A percentile compares a stretch with the other conserved stretches of the same genome.
Evolutionary conservation across 768 basidiomycete genomes (phyloP).

Genomic region (Hypholoma sublateritium): DNA sequence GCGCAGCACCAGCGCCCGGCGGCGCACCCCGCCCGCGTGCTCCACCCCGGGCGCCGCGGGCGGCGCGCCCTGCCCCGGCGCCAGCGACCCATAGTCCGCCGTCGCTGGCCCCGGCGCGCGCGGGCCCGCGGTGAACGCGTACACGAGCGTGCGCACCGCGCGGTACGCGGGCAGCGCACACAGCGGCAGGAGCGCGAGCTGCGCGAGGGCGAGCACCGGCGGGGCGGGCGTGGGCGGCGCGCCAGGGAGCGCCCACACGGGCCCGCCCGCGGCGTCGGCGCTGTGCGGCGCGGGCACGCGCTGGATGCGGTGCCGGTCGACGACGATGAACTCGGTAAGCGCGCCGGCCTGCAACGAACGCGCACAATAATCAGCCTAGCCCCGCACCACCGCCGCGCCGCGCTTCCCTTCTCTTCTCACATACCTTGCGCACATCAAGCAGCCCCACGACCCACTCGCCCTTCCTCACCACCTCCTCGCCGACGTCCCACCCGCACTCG

Average conservation of each 20-base stretch:
- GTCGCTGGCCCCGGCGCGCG: background rate
- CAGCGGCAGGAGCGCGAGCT: slow-evolving; percentile 79
- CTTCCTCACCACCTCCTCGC: slow-evolving; percentile 59
- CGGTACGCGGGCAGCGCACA: slow-evolving; percentile 82
- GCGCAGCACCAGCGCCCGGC: slow-evolving; percentile 59
- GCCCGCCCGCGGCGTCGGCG: slow-evolving; percentile 23
- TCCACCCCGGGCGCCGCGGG: background rate
- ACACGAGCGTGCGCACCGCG: slow-evolving; percentile 68
- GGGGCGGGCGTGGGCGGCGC: background rate
- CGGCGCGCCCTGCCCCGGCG: no score
- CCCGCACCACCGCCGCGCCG: background rate
- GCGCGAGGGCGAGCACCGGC: slow-evolving; percentile 50
- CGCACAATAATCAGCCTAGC: background rate
- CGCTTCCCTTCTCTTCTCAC: no score
- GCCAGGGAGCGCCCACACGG: background rate
- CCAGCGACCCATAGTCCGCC: background rate
- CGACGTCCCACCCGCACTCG: slow-evolving; percentile 81
- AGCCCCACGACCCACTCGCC: slow-evolving; percentile 90
- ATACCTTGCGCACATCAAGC: slow-evolving; percentile 76
- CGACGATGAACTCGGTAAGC: slow-evolving; percentile 84
- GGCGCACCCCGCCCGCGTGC: slow-evolving; percentile 13
- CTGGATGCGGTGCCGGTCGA: slow-evolving; percentile 76
- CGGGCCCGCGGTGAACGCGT: slow-evolving; percentile 37
- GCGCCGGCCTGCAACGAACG: slow-evolving; percentile 68
- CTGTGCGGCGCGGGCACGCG: slow-evolving; percentile 63